Evolutionary conservation across 176 grass and related monocot genomes (phyloP).

Genomic region (Melocanna baccifera): DNA sequence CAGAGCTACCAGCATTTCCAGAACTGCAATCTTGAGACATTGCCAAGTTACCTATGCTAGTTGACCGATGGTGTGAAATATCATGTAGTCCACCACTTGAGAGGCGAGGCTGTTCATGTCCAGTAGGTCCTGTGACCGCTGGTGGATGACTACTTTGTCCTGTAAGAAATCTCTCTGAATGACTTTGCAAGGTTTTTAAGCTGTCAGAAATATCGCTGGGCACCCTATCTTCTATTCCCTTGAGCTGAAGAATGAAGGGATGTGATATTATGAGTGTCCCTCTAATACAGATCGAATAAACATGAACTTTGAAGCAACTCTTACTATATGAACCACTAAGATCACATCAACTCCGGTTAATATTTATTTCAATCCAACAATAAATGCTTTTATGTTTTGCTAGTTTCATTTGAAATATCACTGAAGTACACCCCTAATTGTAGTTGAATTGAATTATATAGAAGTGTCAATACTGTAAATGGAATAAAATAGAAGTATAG

Average conservation of each 20-base stretch:
- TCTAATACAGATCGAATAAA: background rate
- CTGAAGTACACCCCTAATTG: slow-evolving; percentile 32
- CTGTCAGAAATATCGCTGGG: slow-evolving; percentile 48
- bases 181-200: slow-evolving; percentile 45
- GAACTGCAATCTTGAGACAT: slow-evolving; percentile 21
- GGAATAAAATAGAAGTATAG: background rate
- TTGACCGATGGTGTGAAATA: slow-evolving; percentile 26
- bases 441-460: slow-evolving; percentile 15
- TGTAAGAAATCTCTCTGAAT: slow-evolving; percentile 46
- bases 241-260: slow-evolving; percentile 51
- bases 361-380: background rate
- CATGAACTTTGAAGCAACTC: background rate
- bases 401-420: slow-evolving; percentile 30
- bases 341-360: background rate
- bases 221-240: slow-evolving; percentile 55
- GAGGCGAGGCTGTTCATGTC: slow-evolving; percentile 29
- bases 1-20: background rate
- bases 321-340: background rate
- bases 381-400: background rate
- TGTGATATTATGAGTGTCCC: background rate
- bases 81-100: slow-evolving; percentile 7
- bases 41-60: slow-evolving; percentile 32
- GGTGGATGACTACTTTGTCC: slow-evolving; percentile 25
- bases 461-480: slow-evolving; percentile 1
- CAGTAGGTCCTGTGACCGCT: slow-evolving; percentile 9